Evolutionary conservation across 176 grass and related monocot species (phyloP).

Genomic region (Tillandsia leiboldiana): DNA sequence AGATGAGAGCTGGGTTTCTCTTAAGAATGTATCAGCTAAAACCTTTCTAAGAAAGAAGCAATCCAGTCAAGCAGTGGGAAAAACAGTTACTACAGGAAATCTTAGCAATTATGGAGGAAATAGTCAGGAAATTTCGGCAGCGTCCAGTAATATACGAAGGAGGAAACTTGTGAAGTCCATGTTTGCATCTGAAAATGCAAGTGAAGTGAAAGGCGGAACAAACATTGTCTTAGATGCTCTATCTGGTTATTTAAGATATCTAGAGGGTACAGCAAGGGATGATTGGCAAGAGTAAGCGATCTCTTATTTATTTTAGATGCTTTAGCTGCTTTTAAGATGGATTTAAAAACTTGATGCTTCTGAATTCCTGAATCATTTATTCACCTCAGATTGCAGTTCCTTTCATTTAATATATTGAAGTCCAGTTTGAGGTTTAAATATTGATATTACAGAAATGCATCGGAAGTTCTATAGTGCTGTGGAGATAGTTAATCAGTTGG

Average conservation of each 20-base stretch:
- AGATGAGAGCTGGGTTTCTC: conserved; percentile 48
- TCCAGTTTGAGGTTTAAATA: too few species aligned
- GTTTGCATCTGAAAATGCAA: conserved; percentile 57
- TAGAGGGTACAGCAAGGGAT: conserved; percentile 76
- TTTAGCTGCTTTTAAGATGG: not conserved
- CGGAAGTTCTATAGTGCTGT: too few species aligned
- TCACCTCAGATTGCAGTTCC: too few species aligned
- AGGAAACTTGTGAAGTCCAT: conserved; percentile 54
- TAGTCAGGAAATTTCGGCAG: conserved; percentile 18
- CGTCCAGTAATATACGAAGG: conserved; percentile 17
- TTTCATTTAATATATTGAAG: too few species aligned
- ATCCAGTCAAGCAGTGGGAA: conserved; percentile 23
- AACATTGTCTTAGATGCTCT: conserved; percentile 59
- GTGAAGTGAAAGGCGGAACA: conserved; percentile 69
- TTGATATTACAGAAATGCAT: too few species aligned
- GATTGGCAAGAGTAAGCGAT: conserved; percentile 86
- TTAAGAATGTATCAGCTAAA: conserved; percentile 40
- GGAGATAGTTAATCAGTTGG: not conserved
- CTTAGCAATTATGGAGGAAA: conserved; percentile 18
- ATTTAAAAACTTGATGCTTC: not conserved
- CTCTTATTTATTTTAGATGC: conserved; percentile 2
- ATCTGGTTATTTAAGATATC: conserved; percentile 74
- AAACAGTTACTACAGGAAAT: conserved; percentile 30
- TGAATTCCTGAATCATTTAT: too few species aligned
- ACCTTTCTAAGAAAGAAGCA: conserved; percentile 30